Base-by-base conservation (phyloP, 1,284 basidiomycete genomes). In the Ganoderma sinense region DNA sequence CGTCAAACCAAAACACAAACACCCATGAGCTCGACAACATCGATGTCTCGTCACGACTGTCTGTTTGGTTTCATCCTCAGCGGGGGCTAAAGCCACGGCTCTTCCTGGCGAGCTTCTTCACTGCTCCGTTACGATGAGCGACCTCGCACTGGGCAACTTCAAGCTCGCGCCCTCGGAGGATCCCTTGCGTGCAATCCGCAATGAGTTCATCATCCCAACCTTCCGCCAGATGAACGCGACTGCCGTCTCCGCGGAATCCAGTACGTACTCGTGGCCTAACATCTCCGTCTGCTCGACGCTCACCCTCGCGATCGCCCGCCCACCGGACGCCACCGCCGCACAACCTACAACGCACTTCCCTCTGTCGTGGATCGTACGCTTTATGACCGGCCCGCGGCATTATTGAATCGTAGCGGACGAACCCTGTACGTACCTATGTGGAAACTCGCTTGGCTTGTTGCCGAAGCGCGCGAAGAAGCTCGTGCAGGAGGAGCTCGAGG, bases 401-500 rank as follows among this genome's bases (percentile, higher is more conserved):
- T 10, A 26, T 51, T 20, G 39, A 26, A 23, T 73, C 73, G 41
- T 71, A 88, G 86, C 79, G 84, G 87, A 90, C 72, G 79, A 81
- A 66, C 82, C 86, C 68, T 90, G 89, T 79, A 89, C 92, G 53
- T 99, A 99, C 82, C 90, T 99, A 64, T 98, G 96, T 81, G 98
- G 97, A 59, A 99, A 99, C 84, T 98, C 97, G 56, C 88, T 99
- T 4, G 97, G 97, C 1, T 87, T 93, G 61, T 85, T 97, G 75
- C 89, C 94, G 56, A 95, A 91, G 79, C 85, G 89, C 51, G 92
- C 95, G 29, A 86, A 89, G 70, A 78, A 87, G 75, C 86, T 96
- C 66, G 84, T 99, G 40, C 82, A 94, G 75, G 90, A 97, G 81
- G 98, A 99, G 81, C 82, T 99, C 60, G 82, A 89, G 64, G 91